Evolutionary conservation across 2,329 filamentous ascomycete species (phyloP).

Genomic region (Hypoxylon sp.): DNA sequence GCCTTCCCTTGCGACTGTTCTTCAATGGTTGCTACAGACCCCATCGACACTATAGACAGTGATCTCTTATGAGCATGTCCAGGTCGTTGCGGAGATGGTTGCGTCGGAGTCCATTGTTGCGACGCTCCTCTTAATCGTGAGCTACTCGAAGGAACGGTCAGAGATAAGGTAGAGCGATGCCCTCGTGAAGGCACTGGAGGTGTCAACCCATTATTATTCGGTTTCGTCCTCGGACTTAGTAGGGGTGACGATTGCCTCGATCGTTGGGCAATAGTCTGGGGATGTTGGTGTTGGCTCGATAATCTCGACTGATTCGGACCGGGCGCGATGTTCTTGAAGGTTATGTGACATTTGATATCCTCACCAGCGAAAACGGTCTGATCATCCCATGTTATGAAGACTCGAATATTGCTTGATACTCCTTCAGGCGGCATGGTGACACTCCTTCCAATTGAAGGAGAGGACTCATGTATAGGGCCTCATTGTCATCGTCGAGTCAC

Average conservation of each 20-base stretch:
- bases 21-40: slow-evolving; percentile 65
- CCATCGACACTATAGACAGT: slow-evolving; percentile 85
- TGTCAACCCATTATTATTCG: slow-evolving; percentile 61
- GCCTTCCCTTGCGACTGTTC: slow-evolving; percentile 63
- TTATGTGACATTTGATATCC: slow-evolving; percentile 94
- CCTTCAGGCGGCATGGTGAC: slow-evolving; percentile 65
- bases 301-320: slow-evolving; percentile 55
- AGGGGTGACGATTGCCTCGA: slow-evolving; percentile 61
- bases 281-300: slow-evolving; percentile 49
- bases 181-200: slow-evolving; percentile 65
- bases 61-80: slow-evolving; percentile 80
- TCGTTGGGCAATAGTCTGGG: slow-evolving; percentile 55
- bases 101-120: slow-evolving; percentile 61
- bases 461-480: slow-evolving; percentile 49
- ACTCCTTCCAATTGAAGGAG: slow-evolving; percentile 56
- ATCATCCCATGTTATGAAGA: slow-evolving; percentile 95
- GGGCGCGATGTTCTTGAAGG: slow-evolving; percentile 87
- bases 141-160: slow-evolving; percentile 67
- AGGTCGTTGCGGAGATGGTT: slow-evolving; percentile 50
- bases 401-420: slow-evolving; percentile 81
- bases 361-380: slow-evolving; percentile 97
- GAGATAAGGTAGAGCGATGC: slow-evolving; percentile 77
- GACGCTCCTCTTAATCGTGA: slow-evolving; percentile 64
- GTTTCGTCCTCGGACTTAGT: slow-evolving; percentile 59
- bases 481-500: slow-evolving; percentile 47